Evolutionary conservation across 495 filamentous ascomycete genomes (phyloP), one percentile per base, ranked within the genome.

Genomic region (Trichocladium antarcticum): DNA sequence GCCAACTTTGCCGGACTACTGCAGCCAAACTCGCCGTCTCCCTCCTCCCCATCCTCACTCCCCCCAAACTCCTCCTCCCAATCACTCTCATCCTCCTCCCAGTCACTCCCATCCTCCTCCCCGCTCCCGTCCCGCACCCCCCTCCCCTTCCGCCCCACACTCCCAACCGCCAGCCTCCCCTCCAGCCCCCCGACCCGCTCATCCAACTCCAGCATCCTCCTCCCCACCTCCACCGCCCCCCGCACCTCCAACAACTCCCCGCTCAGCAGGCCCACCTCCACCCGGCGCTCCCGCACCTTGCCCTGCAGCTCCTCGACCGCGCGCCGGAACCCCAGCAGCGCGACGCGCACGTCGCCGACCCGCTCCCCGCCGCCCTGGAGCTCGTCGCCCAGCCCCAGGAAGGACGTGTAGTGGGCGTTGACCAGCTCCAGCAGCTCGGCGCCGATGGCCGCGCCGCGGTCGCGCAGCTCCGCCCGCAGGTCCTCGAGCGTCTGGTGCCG

Each of bases 401-500:
- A 97, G 55, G 90, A 86, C 35, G 83, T 79, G 62, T 96, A 96
- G 64, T 97, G 89, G 27, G 83, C 74, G 60, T 97, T 97, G 51
- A 99, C 89, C 1, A 97, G 77, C 62, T 95, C 89, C 5, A 97
- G 73, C 8, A 99, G 71, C 63, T 99, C 90, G 47, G 81, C 80
- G 51, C 78, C 81, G 41, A 97, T 77, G 15, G 80, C 71, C 53
- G 83, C 77, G 48, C 79, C 81, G 20, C 92, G 75, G 37, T 83
- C 73, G 14, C 88, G 80, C 4, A 99, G 73, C 56, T 99, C 93
- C 22, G 80, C 64, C 14, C 89, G 85, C 15, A 99, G 73, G 64
- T 99, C 93, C 63, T 95, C 90, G 40, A 99, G 85, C 2, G 87
- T 95, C 62, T 98, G 92, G 61, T 96, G 89, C 1, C 92, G 82